Conservation (phyloP, 2,329 filamentous ascomycete genomes). For the Calcarisporium arbuscula region DNA sequence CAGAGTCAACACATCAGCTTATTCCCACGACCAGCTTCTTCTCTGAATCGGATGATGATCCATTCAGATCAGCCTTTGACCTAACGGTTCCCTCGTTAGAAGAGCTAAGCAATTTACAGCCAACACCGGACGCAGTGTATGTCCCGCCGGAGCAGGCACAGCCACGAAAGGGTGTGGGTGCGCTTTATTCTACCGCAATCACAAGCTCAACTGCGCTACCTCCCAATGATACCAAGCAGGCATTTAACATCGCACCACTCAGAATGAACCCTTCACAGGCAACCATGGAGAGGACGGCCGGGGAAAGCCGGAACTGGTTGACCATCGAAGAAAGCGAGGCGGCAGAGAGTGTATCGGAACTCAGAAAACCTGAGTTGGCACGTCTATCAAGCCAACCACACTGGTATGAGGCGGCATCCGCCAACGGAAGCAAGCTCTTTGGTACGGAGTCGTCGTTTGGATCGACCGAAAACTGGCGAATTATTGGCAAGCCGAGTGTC, state of each 20-base stretch:
- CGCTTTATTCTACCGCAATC: constrained; percentile 23
- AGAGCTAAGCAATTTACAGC: constrained; percentile 17
- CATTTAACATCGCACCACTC: too few relatives aligned
- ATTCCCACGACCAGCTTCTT: constrained; percentile 22
- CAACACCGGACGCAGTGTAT: constrained; percentile 6
- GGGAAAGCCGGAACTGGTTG: constrained; percentile 11
- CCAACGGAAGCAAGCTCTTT: constrained; percentile 15
- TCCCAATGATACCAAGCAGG: constrained; percentile 12
- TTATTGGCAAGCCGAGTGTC: constrained; percentile 19
- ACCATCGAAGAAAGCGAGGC: constrained; percentile 15
- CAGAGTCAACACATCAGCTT: constrained; percentile 24
- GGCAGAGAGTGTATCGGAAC: constrained; percentile 16
- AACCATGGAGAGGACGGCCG: constrained; percentile 4
- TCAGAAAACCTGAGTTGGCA: constrained; percentile 18
- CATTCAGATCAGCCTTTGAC: constrained; percentile 22
- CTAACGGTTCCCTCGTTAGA: constrained; percentile 21
- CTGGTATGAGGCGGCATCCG: constrained; percentile 19
- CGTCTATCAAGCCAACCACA: constrained; percentile 15
- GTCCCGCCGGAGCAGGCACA: constrained; percentile 9
- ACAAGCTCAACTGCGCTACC: constrained; percentile 28
- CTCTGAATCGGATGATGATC: constrained; percentile 16
- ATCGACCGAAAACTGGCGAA: constrained; percentile 30
- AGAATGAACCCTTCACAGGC: too few relatives aligned
- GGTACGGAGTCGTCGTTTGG: constrained; percentile 25
- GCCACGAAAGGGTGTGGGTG: constrained; percentile 15